Base-by-base conservation (phyloP, 164 flowering plant genomes). In the Vitis labrusca region DNA sequence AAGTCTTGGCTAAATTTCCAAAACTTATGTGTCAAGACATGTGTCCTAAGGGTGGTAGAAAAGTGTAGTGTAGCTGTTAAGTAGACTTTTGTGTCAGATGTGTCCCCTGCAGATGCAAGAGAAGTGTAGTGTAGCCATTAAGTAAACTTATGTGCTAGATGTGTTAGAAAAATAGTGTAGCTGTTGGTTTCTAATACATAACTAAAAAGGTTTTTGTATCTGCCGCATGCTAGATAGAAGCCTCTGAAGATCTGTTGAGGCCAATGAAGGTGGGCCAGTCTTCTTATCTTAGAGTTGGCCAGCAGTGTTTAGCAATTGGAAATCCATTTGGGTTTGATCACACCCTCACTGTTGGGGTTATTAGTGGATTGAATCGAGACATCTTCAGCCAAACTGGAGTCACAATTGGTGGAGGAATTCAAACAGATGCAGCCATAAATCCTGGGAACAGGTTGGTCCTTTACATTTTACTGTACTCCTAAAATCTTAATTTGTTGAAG, bases 241-340 rank as follows among this genome's bases (percentile, higher is more conserved):
- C 97, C 63, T 54, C 97, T 58, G 79, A 79, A 73, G 93, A 92
- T 69, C 79, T 94, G 61, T 72, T 94, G 78, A 89, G 73, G 77
- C 97, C 97, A 53, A 80, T 92, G 61, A 85, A 80, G 50, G 91
- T 90, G 70, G 99, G 97, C 13, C 74, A 75, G 57, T 94, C 97
- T 37, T 85, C 88, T 62, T 79, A 82, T 69, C 78, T 94, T 53
- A 85, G 70, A 83, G 97, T 94, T 65, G 99, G 99, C 56, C 99
- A 94, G 75, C 91, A 89, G 70, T 92, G 97, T 77, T 76, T 94
- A 68, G 99, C 99, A 55, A 94, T 94, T 74, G 97, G 99, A 74
- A 94, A 94, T 75, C 99, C 99, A 62, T 94, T 94, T 77, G 97
- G 99, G 27, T 94, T 94, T 82, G 99, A 94, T 76, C 99, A 94